Base-by-base conservation (phyloP, 2,329 filamentous ascomycete genomes). In the Arthroderma uncinatum region DNA sequence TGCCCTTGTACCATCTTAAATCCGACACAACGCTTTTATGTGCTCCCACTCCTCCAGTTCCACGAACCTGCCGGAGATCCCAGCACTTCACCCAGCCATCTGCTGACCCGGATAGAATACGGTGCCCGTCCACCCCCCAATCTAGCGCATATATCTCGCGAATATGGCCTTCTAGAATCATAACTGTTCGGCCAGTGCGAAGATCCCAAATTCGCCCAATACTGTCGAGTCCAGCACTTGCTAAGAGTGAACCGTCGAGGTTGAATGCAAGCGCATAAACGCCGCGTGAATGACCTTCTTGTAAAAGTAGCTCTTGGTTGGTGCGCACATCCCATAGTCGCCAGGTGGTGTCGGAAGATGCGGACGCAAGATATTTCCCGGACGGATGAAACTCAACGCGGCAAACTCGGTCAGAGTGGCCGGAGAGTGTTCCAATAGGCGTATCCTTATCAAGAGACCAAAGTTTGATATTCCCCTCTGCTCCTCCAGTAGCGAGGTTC, bases 11-110 rank as follows among this genome's bases (percentile, higher is more conserved):
- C 89, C 93, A 97, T 61, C 90, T 80, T 61, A 98, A 74, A 70
- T 98, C 93, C 0, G 90, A 93, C 6, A 98, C 91, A 34, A 93
- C 87, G 62, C 89, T 92, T 53, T 83, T 86, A 70, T 98, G 93
- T 5, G 93, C 92, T 53, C 92, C 93, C 23, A 98, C 86, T 16
- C 87, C 88, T 10, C 89, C 92, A 0, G 82, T 85, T 61, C 85
- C 84, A 64, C 87, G 82, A 53, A 97, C 91, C 65, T 93, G 92
- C 48, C 93, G 84, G 55, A 98, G 79, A 68, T 98, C 93, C 93
- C 93, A 98, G 73, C 92, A 96, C 72, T 96, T 97, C 66, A 95
- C 84, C 82, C 93, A 97, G 16, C 92, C 92, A 68, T 98, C 93
- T 1, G 85, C 89, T 12, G 90, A 94, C 1, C 90, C 91, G 0